phyloP scores from a whole-genome alignment of 2,329 filamentous ascomycete genomes.

The Fusarium penzigii region DNA sequence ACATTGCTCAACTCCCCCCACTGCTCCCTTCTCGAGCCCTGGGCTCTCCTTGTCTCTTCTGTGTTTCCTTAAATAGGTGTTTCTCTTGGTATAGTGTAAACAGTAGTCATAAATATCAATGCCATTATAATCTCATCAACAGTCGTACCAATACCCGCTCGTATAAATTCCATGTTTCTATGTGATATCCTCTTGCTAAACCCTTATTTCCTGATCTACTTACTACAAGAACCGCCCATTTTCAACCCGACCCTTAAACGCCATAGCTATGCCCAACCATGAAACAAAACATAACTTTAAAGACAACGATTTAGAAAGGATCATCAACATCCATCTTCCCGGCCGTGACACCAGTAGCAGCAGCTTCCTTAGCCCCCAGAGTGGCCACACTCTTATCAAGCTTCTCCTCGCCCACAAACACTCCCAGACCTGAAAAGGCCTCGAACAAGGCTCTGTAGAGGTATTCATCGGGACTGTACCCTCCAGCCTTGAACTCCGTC shows the following conservation, averaged over 20 bases:
- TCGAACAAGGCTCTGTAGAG: constrained; percentile 80
- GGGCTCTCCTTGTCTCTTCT: constrained; percentile 8
- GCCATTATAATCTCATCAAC: too few species aligned
- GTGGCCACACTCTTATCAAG: constrained; percentile 38
- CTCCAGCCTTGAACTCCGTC: constrained; percentile 69
- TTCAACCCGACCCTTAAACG: constrained; percentile 20
- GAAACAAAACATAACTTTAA: background rate
- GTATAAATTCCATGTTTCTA: constrained; percentile 6
- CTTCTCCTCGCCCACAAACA: constrained; percentile 82
- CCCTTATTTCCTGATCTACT: background rate
- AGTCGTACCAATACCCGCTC: background rate
- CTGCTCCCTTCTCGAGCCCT: background rate
- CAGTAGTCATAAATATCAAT: constrained; percentile 22
- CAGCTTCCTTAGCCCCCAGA: constrained; percentile 38
- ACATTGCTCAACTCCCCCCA: background rate
- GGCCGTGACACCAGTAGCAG: constrained; percentile 32
- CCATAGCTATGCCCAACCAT: constrained; percentile 28
- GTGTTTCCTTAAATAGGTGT: constrained; percentile 12
- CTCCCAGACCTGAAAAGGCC: constrained; percentile 84
- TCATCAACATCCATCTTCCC: constrained; percentile 53
- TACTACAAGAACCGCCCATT: background rate
- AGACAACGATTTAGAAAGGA: constrained; percentile 36
- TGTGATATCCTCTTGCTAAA: background rate
- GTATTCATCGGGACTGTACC: constrained; percentile 82
- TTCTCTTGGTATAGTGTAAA: constrained; percentile 27